These are phyloP conservation scores for Suillus americanus DNA, from an alignment of 768 basidiomycete genomes.

Conservation along the genomic window DNA sequence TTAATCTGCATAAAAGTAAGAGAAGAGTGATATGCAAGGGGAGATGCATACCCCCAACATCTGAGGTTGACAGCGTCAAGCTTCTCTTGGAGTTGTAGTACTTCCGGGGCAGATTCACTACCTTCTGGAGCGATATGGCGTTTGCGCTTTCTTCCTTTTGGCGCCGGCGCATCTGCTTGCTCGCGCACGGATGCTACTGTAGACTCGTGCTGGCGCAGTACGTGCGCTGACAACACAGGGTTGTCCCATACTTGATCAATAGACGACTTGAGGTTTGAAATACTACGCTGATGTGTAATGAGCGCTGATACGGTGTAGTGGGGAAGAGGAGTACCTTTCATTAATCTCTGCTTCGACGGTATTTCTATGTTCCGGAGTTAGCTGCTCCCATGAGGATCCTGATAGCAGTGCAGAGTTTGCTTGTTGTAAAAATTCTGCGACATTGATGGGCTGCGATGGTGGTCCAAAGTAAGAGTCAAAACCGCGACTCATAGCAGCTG, in stretches of 20 bases:
- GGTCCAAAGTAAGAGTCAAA: conserved; percentile 63
- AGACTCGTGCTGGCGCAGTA: conserved; percentile 53
- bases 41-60: conserved; percentile 57
- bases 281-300: conserved; percentile 35
- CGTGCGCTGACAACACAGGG: conserved; percentile 56
- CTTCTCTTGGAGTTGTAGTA: conserved; percentile 45
- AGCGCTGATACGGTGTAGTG: not conserved
- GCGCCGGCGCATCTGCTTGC: conserved; percentile 29
- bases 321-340: conserved; percentile 31
- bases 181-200: conserved; percentile 38
- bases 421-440: conserved; percentile 44
- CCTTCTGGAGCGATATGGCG: conserved; percentile 22
- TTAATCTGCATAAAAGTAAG: conserved; percentile 39
- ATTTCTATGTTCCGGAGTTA: conserved; percentile 26
- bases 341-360: conserved; percentile 41
- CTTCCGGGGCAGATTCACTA: conserved; percentile 42
- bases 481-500: conserved; percentile 24
- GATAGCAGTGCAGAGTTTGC: conserved; percentile 16
- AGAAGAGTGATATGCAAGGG: not conserved
- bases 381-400: conserved; percentile 21
- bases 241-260: conserved; percentile 51
- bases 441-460: conserved; percentile 52
- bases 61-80: conserved; percentile 54
- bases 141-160: conserved; percentile 36
- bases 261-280: conserved; percentile 47